Percentiles rank a stretch among this genome's conserved stretches.
Conservation (phyloP, 306 rosid genomes). For the Carpinus fangiana region DNA sequence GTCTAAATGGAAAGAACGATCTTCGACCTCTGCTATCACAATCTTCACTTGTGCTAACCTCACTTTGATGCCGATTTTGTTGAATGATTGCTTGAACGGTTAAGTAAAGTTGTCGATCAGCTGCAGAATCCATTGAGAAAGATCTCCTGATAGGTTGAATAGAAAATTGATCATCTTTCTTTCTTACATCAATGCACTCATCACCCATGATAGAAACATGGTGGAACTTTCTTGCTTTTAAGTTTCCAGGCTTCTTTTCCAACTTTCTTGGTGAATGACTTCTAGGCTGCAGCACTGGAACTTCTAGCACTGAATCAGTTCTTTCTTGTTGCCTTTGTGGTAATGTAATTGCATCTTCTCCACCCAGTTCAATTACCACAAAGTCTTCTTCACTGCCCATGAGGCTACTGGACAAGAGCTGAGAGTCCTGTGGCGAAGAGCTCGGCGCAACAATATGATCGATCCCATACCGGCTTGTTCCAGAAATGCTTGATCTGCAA, state of each 20-base stretch:
- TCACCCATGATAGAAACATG: slow-evolving; percentile 67
- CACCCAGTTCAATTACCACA: slow-evolving; percentile 66
- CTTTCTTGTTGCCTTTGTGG: slow-evolving; percentile 41
- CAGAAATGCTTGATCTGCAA: slow-evolving; percentile 57
- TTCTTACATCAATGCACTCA: slow-evolving; percentile 64
- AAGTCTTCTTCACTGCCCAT: slow-evolving; percentile 70
- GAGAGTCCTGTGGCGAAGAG: slow-evolving; percentile 76
- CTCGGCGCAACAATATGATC: slow-evolving; percentile 65
- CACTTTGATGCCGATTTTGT: slow-evolving; percentile 25
- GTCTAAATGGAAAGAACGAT: slow-evolving; percentile 62
- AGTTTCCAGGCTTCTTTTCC: slow-evolving; percentile 29
- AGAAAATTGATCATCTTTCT: slow-evolving; percentile 56
- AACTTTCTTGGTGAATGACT: slow-evolving; percentile 38
- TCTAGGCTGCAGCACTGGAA: slow-evolving; percentile 16
- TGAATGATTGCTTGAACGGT: slow-evolving; percentile 45
- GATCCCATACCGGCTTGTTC: slow-evolving; percentile 27
- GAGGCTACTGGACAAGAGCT: slow-evolving; percentile 38
- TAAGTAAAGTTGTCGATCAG: slow-evolving; percentile 47
- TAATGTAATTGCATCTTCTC: slow-evolving; percentile 34
- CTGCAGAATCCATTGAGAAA: slow-evolving; percentile 73
- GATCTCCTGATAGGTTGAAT: slow-evolving; percentile 66
- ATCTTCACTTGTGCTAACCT: slow-evolving; percentile 43
- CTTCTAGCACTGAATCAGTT: slow-evolving; percentile 28
- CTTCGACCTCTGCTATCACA: slow-evolving; percentile 45
- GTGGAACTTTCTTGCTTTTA: slow-evolving; percentile 46